A percentile compares a stretch with the other conserved stretches of the same genome.
phyloP scores from a whole-genome alignment of 2,329 filamentous ascomycete species.

The Stemphylium beticola region DNA sequence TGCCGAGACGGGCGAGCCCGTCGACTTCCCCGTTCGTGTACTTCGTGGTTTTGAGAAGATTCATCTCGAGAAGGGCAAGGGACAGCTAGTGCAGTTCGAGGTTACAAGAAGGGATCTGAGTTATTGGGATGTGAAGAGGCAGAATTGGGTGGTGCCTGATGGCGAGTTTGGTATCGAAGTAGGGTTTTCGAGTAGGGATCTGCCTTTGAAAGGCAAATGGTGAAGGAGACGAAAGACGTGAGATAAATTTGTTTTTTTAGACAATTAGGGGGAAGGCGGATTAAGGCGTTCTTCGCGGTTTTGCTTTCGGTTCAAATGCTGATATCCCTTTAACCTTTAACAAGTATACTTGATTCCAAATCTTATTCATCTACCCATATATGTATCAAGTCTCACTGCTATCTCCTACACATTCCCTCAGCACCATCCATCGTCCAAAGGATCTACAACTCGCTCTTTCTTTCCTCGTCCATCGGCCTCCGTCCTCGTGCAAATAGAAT shows the following conservation, averaged over 20 bases:
- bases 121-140: constrained; percentile 49
- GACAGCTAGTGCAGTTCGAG: constrained; percentile 43
- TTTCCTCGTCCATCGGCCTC: constrained; percentile 42
- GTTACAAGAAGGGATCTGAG: constrained; percentile 51
- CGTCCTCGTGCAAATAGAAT: constrained; percentile 61
- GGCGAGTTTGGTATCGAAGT: constrained; percentile 40
- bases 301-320: neutral
- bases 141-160: constrained; percentile 51
- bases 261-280: neutral
- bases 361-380: neutral
- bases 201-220: constrained; percentile 41
- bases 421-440: neutral
- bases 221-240: constrained; percentile 4
- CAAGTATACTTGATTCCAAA: neutral
- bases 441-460: constrained; percentile 35
- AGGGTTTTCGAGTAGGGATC: constrained; percentile 45
- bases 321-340: neutral
- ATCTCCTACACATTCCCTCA: too few relatives aligned
- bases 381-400: neutral
- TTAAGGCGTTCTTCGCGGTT: neutral
- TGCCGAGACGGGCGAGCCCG: constrained; percentile 50
- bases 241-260: neutral
- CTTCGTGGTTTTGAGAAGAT: constrained; percentile 55
- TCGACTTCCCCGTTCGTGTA: constrained; percentile 62
- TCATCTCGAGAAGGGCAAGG: constrained; percentile 32